Evolutionary conservation across 1,139 yeast genomes (phyloP), one percentile per base, ranked within the genome.

Genomic region (Candida freyschussii): DNA sequence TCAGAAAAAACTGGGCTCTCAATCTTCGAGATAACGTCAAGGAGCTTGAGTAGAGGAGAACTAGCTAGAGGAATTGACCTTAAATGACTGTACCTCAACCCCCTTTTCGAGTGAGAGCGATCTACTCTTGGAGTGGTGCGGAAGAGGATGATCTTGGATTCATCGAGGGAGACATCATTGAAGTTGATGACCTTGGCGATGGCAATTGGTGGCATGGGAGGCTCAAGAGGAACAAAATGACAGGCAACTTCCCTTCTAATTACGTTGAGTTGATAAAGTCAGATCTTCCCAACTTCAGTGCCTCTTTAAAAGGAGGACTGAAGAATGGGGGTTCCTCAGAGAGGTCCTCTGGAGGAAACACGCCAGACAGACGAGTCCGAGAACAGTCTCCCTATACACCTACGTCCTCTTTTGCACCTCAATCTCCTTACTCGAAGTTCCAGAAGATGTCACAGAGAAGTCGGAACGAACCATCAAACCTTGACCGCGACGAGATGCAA

Each of bases 181-280:
- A 87, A 43, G 95, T 91, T 6, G 68, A 75, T 28, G 70, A 79
- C 45, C 64, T 79, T 4, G 87, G 91, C 7, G 95, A 89, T 53
- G 95, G 94, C 15, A 78, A 80, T 50, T 86, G 95, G 94, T 87
- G 93, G 83, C 83, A 76, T 50, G 98, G 98, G 2, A 68, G 72
- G 43, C 69, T 89, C 37, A 65, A 78, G 45, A 69, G 97, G 51
- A 87, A 86, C 61, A 83, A 78, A 44, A 77, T 84, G 43, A 77
- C 78, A 29, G 98, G 98, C 1, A 69, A 77, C 33, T 89, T 91
- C 50, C 97, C 97, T 1, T 72, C 78, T 32, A 91, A 87, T 50
- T 89, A 82, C 54, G 96, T 87, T n/a, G 78, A 75, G 39, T 53
- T 70, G 29, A 59, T 75, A 32, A 73, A 63, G 34, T 63, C 57